Evolutionary conservation across 345 rosid genomes (phyloP).

Genomic region (Xanthoceras sorbifolium): DNA sequence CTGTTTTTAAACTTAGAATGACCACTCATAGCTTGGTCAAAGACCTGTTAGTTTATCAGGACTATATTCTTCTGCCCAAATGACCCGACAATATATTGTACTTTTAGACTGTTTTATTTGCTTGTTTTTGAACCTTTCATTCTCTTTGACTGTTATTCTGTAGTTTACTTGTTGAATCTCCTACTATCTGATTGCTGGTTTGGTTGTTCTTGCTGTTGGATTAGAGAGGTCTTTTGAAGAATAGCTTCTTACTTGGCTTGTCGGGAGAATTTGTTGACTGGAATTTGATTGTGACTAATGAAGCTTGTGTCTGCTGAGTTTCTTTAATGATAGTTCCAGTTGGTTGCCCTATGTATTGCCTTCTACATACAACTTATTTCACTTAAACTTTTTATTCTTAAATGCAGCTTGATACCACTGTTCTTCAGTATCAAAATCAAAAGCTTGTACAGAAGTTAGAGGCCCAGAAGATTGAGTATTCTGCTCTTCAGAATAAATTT

Average conservation of each 20-base stretch:
- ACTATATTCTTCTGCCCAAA: not conserved
- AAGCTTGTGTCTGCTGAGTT: not conserved
- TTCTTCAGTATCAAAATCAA: constrained; percentile 85
- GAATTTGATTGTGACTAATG: not conserved
- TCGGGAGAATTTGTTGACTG: not conserved
- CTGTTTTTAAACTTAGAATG: not conserved
- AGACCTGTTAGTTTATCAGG: not conserved
- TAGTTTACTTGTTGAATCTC: constrained; percentile 1
- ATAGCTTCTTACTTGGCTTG: not conserved
- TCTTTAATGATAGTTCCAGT: not conserved
- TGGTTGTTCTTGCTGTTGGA: not conserved
- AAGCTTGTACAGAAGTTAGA: constrained; percentile 85
- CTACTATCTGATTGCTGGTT: not conserved
- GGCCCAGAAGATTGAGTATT: constrained; percentile 74
- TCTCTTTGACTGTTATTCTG: not conserved
- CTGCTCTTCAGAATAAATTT: constrained; percentile 62
- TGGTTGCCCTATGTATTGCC: not conserved
- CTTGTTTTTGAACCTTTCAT: not conserved
- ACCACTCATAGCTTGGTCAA: not conserved
- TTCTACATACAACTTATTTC: not conserved
- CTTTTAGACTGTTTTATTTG: not conserved
- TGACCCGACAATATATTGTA: not conserved
- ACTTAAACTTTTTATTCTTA: constrained; percentile 18
- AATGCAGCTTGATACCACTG: constrained; percentile 70
- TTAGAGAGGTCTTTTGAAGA: not conserved